Evolutionary conservation across 345 rosid genomes (phyloP).

Genomic region (Raphanus raphanistrum): DNA sequence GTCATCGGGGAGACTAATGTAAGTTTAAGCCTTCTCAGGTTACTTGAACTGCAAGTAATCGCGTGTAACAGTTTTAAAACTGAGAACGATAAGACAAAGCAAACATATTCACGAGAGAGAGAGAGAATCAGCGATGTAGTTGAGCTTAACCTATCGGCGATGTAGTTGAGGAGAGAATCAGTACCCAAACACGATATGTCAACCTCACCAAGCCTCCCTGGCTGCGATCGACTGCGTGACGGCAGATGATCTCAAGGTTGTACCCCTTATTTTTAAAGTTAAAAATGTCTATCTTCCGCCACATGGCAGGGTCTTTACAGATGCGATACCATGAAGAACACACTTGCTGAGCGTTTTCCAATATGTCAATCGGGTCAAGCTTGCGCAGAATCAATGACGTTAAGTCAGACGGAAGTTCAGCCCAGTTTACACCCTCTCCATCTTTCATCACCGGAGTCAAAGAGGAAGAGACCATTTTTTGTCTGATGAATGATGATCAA

Average conservation of each 20-base stretch:
- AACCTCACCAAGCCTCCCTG: slow-evolving; percentile 48
- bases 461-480: background rate
- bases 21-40: slow-evolving; percentile 44
- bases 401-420: slow-evolving; percentile 38
- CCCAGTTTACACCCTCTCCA: slow-evolving; percentile 40
- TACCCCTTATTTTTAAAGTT: background rate
- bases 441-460: background rate
- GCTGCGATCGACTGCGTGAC: slow-evolving; percentile 62
- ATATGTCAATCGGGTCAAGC: slow-evolving; percentile 42
- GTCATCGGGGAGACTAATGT: too few relatives aligned
- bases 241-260: slow-evolving; percentile 29
- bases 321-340: slow-evolving; percentile 45
- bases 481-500: background rate
- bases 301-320: slow-evolving; percentile 54
- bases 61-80: background rate
- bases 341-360: slow-evolving; percentile 7
- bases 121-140: slow-evolving; percentile 38
- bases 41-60: slow-evolving; percentile 43
- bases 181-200: slow-evolving; percentile 42
- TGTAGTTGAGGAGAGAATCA: slow-evolving; percentile 49
- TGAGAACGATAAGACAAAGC: too few relatives aligned
- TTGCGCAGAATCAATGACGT: slow-evolving; percentile 42
- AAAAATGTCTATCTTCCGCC: slow-evolving; percentile 41
- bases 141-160: slow-evolving; percentile 43
- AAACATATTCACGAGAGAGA: background rate